phyloP scores from a whole-genome alignment of 805 yeast genomes.

The Torulaspora franciscae region DNA sequence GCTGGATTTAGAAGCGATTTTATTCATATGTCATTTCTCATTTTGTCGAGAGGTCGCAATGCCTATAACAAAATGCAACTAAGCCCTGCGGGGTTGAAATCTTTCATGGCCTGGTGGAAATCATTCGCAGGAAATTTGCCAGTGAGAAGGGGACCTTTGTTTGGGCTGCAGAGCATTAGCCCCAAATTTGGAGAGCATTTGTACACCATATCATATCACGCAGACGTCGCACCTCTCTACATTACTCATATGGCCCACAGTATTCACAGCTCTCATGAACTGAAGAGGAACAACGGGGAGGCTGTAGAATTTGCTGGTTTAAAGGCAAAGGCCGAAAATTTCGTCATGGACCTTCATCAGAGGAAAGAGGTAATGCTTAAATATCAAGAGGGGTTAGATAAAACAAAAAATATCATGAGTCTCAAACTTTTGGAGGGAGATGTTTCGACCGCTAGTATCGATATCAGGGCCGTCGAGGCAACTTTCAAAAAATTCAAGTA shows the following conservation, averaged over 20 bases:
- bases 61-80: slow-evolving; percentile 72
- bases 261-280: slow-evolving; percentile 31
- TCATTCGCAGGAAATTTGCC: slow-evolving; percentile 81
- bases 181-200: slow-evolving; percentile 73
- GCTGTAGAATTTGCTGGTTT: slow-evolving; percentile 59
- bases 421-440: slow-evolving; percentile 67
- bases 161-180: slow-evolving; percentile 49
- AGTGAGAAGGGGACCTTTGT: slow-evolving; percentile 66
- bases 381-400: slow-evolving; percentile 44
- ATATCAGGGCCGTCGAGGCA: slow-evolving; percentile 53
- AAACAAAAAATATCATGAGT: slow-evolving; percentile 45
- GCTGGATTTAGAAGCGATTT: slow-evolving; percentile 75
- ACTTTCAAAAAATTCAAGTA: slow-evolving; percentile 36
- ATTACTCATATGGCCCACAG: slow-evolving; percentile 65
- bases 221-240: slow-evolving; percentile 66
- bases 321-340: slow-evolving; percentile 52
- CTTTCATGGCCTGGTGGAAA: slow-evolving; percentile 82
- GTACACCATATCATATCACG: slow-evolving; percentile 72
- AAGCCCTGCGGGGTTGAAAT: slow-evolving; percentile 60
- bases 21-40: slow-evolving; percentile 62
- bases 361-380: slow-evolving; percentile 45
- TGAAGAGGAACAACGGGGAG: slow-evolving; percentile 17
- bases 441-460: slow-evolving; percentile 50
- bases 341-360: slow-evolving; percentile 65
- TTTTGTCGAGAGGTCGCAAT: slow-evolving; percentile 40